These are phyloP conservation scores for Starmerella kuoi DNA, from an alignment of 805 yeast genomes.

Conservation along the genomic window DNA sequence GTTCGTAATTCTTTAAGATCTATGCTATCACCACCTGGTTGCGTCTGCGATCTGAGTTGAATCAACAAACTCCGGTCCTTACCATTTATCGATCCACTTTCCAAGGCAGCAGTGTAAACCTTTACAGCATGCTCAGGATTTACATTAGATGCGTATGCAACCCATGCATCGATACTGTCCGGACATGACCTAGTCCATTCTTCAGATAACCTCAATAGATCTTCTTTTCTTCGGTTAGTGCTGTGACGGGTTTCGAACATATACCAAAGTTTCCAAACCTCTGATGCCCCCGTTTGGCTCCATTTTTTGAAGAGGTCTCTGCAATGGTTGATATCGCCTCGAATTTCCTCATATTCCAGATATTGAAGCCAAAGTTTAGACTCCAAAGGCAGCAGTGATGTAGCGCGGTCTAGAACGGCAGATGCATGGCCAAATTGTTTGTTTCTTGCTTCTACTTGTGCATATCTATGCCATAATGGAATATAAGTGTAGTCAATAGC, in stretches of 20 bases:
- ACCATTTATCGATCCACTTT: neutral
- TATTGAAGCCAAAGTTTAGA: constrained; percentile 82
- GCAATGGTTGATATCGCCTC: constrained; percentile 50
- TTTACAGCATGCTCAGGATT: neutral
- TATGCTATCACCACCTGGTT: neutral
- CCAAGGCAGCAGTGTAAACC: neutral
- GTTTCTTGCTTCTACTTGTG: constrained; percentile 60
- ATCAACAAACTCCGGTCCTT: neutral
- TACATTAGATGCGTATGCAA: neutral
- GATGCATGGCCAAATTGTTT: constrained; percentile 79
- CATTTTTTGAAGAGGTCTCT: constrained; percentile 63
- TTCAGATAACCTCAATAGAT: neutral
- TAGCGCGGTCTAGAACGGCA: constrained; percentile 69
- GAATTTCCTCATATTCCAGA: constrained; percentile 67
- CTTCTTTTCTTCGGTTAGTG: neutral
- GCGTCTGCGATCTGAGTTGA: neutral
- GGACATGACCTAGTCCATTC: constrained; percentile 4
- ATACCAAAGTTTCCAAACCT: constrained; percentile 7
- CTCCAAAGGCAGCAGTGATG: constrained; percentile 58
- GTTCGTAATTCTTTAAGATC: neutral
- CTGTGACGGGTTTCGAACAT: constrained; percentile 6
- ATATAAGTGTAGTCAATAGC: constrained; percentile 63
- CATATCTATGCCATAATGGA: constrained; percentile 76
- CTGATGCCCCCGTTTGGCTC: constrained; percentile 34
- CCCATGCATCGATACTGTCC: neutral